These are phyloP conservation scores for Lentithecium fluviatile DNA, from an alignment of 495 filamentous ascomycete species.

Conservation along the genomic window DNA sequence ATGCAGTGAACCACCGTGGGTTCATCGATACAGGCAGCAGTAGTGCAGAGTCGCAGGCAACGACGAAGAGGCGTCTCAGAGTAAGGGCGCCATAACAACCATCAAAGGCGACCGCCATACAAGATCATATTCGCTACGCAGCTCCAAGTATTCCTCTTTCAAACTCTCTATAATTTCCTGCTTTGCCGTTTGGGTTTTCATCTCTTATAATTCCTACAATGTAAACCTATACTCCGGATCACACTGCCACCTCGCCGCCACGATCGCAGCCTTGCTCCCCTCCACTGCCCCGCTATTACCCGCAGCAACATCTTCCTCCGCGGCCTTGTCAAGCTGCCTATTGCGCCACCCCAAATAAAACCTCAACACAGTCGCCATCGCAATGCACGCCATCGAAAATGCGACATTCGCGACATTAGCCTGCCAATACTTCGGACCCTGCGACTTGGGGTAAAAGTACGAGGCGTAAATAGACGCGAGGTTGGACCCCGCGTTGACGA, in stretches of 20 bases:
- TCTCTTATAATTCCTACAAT: too few relatives aligned
- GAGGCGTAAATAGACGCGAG: not conserved
- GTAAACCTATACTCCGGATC: not conserved
- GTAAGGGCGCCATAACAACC: too few relatives aligned
- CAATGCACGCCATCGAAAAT: slow-evolving; percentile 2
- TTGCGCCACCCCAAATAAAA: slow-evolving; percentile 3
- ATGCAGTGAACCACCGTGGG: too few relatives aligned
- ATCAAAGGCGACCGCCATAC: too few relatives aligned
- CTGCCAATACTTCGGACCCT: slow-evolving; percentile 7
- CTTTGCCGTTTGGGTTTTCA: too few relatives aligned
- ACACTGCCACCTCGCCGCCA: slow-evolving; percentile 2
- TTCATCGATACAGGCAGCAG: too few relatives aligned
- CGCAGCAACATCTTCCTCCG: not conserved
- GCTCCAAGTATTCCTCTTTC: too few relatives aligned
- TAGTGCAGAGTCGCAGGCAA: too few relatives aligned
- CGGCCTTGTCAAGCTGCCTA: not conserved
- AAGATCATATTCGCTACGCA: too few relatives aligned
- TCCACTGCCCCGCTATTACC: not conserved
- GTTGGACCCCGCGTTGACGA: slow-evolving; percentile 1
- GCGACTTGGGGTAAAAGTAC: slow-evolving; percentile 11
- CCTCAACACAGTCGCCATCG: slow-evolving; percentile 1
- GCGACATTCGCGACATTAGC: slow-evolving; percentile 7
- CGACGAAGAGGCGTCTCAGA: too few relatives aligned
- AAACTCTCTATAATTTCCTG: too few relatives aligned
- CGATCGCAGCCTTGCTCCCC: not conserved